Percentiles rank a stretch among this genome's conserved stretches.
Conservation (phyloP, 192 early-diverging fungal species). For the Pilaira anomala region DNA sequence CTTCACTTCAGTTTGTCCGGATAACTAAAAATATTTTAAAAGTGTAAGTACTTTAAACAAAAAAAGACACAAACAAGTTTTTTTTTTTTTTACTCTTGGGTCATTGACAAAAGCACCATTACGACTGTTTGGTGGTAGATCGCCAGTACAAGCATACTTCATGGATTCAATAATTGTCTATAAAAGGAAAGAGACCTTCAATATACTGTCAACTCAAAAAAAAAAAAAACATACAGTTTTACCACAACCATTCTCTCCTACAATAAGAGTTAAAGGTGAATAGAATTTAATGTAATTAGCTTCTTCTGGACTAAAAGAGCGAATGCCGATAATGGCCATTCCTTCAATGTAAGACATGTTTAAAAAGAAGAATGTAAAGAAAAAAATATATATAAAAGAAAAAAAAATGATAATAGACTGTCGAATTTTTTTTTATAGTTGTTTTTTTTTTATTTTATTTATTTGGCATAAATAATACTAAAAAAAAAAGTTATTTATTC, state of each 20-base stretch:
- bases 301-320: constrained; percentile 83
- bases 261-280: constrained; percentile 90
- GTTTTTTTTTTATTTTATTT: background rate
- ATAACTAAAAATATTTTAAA: too few relatives aligned
- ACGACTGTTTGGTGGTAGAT: constrained; percentile 81
- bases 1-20: constrained; percentile 75
- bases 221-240: constrained; percentile 70
- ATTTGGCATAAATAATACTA: too few relatives aligned
- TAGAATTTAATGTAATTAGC: constrained; percentile 78
- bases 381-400: too few relatives aligned
- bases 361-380: background rate
- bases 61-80: background rate
- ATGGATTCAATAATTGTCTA: constrained; percentile 95
- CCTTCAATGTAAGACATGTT: constrained; percentile 65
- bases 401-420: too few relatives aligned
- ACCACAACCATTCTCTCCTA: constrained; percentile 93
- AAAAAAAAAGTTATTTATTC: too few relatives aligned
- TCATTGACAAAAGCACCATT: constrained; percentile 94
- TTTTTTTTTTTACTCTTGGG: constrained; percentile 60
- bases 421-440: background rate
- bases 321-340: constrained; percentile 80
- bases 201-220: background rate
- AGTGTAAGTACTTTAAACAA: background rate
- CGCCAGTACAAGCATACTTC: constrained; percentile 93
- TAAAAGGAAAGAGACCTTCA: background rate